Percentiles rank a stretch among this genome's conserved stretches.
These are phyloP conservation scores for Debaryomyces castellii DNA, from an alignment of 805 yeast genomes.

Conservation along the genomic window DNA sequence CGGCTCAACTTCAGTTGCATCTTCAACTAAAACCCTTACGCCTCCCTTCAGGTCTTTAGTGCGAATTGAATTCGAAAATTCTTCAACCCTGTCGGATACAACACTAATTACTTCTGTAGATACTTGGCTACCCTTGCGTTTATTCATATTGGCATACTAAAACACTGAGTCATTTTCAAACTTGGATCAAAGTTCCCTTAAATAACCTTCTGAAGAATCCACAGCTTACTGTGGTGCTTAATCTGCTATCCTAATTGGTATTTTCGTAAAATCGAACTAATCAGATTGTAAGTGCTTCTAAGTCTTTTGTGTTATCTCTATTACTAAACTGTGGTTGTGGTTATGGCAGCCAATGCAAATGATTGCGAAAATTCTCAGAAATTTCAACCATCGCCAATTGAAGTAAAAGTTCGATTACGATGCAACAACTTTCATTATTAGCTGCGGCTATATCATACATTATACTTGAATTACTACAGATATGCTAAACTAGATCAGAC, in stretches of 20 bases:
- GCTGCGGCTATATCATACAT: too few relatives aligned
- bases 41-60: background rate
- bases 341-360: background rate
- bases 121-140: background rate
- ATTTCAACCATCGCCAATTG: background rate
- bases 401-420: background rate
- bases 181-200: background rate
- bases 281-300: background rate
- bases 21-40: background rate
- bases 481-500: too few relatives aligned
- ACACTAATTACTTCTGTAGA: background rate
- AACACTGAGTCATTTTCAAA: too few relatives aligned
- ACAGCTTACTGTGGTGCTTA: background rate
- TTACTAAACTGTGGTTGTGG: background rate
- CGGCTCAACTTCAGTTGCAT: slow-evolving; percentile 8
- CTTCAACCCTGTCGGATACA: background rate
- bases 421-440: too few relatives aligned
- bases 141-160: background rate
- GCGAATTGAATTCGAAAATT: background rate
- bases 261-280: too few relatives aligned
- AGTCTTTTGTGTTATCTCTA: background rate
- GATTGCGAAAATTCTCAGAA: background rate
- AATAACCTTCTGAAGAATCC: background rate
- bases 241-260: too few relatives aligned
- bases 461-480: too few relatives aligned